Evolutionary conservation across 2,329 filamentous ascomycete genomes (phyloP), one percentile per base, ranked within the genome.

Genomic region (Endothia cerciana): DNA sequence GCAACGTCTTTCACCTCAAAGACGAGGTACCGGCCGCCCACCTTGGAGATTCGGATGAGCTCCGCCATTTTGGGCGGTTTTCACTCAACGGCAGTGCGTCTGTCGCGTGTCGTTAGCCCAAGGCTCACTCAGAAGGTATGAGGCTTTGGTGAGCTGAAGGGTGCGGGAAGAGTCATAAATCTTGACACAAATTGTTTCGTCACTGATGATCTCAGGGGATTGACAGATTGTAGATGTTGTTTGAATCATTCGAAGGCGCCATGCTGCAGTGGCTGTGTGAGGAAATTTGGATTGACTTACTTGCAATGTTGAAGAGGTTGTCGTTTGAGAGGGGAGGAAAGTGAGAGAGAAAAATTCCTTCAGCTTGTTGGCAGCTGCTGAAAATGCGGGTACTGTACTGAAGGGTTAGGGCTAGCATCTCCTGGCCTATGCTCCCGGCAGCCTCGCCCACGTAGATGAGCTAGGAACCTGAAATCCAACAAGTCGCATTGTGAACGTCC

Each of bases 1-100:
- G 91, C 89, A 67, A 93, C 90, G 70, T 89, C 88, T 74, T 93
- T 87, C 72, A 93, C 87, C 76, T 97, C 93, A 82, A 97, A 98
- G 71, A 99, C 83, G 68, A 97, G 87, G 80, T 94, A 97, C 70
- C 91, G 90, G 71, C 89, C 89, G 57, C 89, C 89, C 68, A 97
- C 88, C 75, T 87, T 84, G 70, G 92, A 94, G 74, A 98, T 95
- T 68, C 92, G 89, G 69, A 97, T 85, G 13, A 87, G 87, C 72
- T 88, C 83, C 36, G 61, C 17, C 66, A 68, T 68, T 2, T 11
- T 61, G 45, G 47, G 57, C 17, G n/a, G 28, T 36, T 60, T 51
- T 22, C n/a, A 25, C 60, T 45, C 51, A 65, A 22, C 22, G 22
- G 43, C 33, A 60, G 60, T 60, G 8, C 25, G 7, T 57, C 36